Evolutionary conservation across 306 rosid species (phyloP).

Genomic region (Neltuma alba): DNA sequence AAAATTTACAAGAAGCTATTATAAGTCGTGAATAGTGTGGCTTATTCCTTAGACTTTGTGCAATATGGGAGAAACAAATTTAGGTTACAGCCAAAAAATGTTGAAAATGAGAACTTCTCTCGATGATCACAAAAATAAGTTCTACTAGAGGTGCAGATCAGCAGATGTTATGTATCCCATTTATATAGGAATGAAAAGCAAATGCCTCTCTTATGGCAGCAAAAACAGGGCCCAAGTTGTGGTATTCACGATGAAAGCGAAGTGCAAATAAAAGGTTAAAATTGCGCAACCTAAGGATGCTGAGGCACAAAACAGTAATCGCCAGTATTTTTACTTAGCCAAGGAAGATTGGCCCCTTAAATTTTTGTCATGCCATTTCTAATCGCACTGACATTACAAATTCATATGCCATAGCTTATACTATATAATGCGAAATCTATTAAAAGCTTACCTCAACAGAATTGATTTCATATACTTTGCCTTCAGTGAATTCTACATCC

Average conservation of each 20-base stretch:
- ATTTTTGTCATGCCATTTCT: not conserved
- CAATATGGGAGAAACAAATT: not conserved
- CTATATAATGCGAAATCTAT: constrained; percentile 17
- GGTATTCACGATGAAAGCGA: not conserved
- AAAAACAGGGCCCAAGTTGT: not conserved
- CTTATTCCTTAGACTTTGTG: not conserved
- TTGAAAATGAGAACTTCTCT: not conserved
- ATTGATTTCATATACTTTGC: constrained; percentile 73
- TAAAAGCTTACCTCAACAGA: constrained; percentile 75
- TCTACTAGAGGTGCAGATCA: not conserved
- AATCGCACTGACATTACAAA: not conserved
- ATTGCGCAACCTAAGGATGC: not conserved
- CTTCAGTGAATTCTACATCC: constrained; percentile 83
- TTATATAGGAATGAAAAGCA: not conserved
- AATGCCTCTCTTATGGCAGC: not conserved
- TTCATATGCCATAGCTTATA: not conserved
- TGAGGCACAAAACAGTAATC: not conserved
- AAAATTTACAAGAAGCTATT: too few species aligned
- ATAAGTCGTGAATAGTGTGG: too few species aligned
- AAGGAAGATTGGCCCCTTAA: not conserved
- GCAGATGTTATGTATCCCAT: not conserved
- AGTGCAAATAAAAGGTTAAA: not conserved
- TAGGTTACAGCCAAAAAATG: not conserved
- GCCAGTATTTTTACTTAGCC: not conserved
- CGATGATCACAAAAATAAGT: not conserved